Evolutionary conservation across 73 alveolate genomes (phyloP).

Genomic region (Paramecium sonneborni): DNA sequence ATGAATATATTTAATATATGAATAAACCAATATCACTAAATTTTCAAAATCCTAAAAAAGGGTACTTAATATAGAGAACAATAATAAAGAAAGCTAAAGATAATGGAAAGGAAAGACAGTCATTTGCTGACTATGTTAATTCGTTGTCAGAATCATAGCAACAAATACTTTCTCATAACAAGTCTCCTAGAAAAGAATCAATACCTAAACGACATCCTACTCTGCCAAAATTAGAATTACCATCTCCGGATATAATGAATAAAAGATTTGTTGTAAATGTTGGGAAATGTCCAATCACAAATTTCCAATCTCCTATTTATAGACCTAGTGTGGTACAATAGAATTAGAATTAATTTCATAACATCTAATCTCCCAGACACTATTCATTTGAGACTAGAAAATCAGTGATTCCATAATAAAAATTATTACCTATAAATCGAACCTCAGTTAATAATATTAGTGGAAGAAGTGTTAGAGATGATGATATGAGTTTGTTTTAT

Average conservation of each 20-base stretch:
- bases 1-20: background rate
- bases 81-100: background rate
- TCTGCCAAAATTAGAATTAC: background rate
- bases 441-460: background rate
- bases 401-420: background rate
- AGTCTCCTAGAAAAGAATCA: slow-evolving; percentile 26
- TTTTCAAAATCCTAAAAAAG: background rate
- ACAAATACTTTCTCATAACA: background rate
- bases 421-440: background rate
- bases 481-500: slow-evolving; percentile 5
- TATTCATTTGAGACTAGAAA: background rate
- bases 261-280: background rate
- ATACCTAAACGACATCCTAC: slow-evolving; percentile 6
- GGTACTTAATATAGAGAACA: background rate
- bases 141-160: background rate
- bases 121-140: slow-evolving; percentile 35
- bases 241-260: background rate
- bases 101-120: background rate
- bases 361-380: slow-evolving; percentile 10
- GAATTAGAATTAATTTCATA: background rate
- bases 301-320: background rate
- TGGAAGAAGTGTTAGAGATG: slow-evolving; percentile 9
- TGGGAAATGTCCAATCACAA: background rate
- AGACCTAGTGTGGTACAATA: background rate
- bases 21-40: background rate